These are phyloP conservation scores for Botryotinia globosa DNA, from an alignment of 2,329 filamentous ascomycete species.

Conservation along the genomic window DNA sequence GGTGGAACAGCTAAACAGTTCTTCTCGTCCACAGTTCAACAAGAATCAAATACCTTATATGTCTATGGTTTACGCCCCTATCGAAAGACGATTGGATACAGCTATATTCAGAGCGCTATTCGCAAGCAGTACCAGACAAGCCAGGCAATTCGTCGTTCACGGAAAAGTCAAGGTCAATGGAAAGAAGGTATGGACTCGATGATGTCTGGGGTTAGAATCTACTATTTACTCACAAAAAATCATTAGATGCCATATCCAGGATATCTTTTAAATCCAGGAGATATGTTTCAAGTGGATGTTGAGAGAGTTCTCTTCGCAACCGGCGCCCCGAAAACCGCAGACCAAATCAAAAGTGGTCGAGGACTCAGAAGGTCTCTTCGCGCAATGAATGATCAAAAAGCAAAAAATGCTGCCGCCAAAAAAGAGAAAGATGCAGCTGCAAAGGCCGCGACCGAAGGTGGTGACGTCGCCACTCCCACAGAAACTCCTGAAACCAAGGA, in stretches of 20 bases:
- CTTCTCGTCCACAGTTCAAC: constrained; percentile 48
- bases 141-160: constrained; percentile 90
- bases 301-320: constrained; percentile 87
- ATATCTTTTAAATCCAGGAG: constrained; percentile 92
- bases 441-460: constrained; percentile 24
- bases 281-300: constrained; percentile 94
- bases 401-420: constrained; percentile 10
- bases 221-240: neutral
- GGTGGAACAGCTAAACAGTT: constrained; percentile 30
- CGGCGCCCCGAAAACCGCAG: constrained; percentile 62
- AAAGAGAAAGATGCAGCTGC: constrained; percentile 29
- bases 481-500: constrained; percentile 17
- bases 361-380: constrained; percentile 21
- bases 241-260: constrained; percentile 83
- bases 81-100: constrained; percentile 89
- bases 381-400: constrained; percentile 23
- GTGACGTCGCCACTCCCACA: constrained; percentile 17
- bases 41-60: constrained; percentile 72
- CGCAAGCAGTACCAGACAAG: constrained; percentile 88
- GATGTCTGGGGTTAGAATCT: neutral
- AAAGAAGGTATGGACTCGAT: constrained; percentile 65
- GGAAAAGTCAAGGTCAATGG: constrained; percentile 95
- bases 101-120: constrained; percentile 92
- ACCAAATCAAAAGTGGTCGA: constrained; percentile 31
- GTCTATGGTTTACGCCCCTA: constrained; percentile 90